These are phyloP conservation scores for Fusarium coffeatum DNA, from an alignment of 2,329 filamentous ascomycete species.

Conservation along the genomic window DNA sequence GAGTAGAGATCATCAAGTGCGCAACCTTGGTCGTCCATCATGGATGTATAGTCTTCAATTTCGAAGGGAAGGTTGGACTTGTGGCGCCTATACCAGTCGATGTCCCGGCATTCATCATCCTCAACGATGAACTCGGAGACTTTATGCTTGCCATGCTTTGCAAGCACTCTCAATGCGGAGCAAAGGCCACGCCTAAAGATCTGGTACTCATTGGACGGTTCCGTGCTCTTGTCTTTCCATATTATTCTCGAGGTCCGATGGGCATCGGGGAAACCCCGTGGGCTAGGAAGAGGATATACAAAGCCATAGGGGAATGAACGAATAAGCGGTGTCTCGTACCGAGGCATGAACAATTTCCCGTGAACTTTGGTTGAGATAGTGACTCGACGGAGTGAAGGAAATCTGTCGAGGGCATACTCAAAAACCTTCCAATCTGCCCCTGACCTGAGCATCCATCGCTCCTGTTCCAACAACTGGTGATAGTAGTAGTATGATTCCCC, in stretches of 20 bases:
- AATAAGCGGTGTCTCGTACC: conserved; percentile 57
- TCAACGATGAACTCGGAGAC: conserved; percentile 36
- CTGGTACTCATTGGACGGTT: conserved; percentile 11
- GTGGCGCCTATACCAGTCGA: no score
- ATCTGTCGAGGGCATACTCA: conserved; percentile 48
- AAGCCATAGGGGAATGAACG: conserved; percentile 55
- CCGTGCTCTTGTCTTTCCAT: conserved; percentile 2
- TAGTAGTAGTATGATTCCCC: conserved; percentile 47
- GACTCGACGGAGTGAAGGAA: conserved; percentile 52
- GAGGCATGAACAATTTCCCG: conserved; percentile 50
- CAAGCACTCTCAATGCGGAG: conserved; percentile 43
- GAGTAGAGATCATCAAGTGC: neutral
- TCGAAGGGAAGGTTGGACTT: no score
- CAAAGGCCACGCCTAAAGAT: conserved; percentile 47
- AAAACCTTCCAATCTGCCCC: conserved; percentile 43
- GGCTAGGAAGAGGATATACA: conserved; percentile 47
- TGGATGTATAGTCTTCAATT: no score
- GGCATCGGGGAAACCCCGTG: conserved; percentile 38
- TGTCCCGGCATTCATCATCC: fast-evolving
- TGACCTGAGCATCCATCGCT: conserved; percentile 25
- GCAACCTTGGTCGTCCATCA: fast-evolving
- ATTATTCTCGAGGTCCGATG: fast-evolving
- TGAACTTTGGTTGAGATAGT: conserved; percentile 56
- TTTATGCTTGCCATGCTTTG: conserved; percentile 29
- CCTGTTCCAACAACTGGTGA: conserved; percentile 48